These are phyloP conservation scores for Taphrina wiesneri DNA, from an alignment of 1,139 yeast species.

Conservation along the genomic window DNA sequence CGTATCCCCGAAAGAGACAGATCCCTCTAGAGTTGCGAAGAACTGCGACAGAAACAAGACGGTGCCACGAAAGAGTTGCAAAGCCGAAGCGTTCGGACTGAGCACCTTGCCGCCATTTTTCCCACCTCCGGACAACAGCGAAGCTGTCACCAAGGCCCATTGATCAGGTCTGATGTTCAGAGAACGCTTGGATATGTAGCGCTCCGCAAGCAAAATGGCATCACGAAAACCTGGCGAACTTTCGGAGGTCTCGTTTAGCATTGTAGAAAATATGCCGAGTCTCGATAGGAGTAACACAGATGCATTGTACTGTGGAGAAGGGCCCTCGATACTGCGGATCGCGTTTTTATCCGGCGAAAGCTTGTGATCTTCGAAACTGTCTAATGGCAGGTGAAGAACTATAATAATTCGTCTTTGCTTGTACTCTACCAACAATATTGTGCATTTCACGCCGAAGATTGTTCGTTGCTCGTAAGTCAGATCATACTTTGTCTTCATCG, in stretches of 20 bases:
- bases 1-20: not conserved
- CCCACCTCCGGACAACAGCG: conserved; percentile 15
- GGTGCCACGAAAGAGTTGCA: conserved; percentile 18
- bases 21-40: not conserved
- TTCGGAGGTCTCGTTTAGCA: not conserved
- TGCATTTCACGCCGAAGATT: not conserved
- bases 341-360: conserved; percentile 46
- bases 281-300: not conserved
- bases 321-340: conserved; percentile 36
- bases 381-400: conserved; percentile 54
- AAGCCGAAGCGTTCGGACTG: conserved; percentile 14
- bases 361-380: conserved; percentile 50
- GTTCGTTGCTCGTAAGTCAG: not conserved
- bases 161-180: conserved; percentile 24
- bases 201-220: conserved; percentile 7
- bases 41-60: conserved; percentile 14
- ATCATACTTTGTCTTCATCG: conserved; percentile 49
- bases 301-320: conserved; percentile 39
- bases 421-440: not conserved
- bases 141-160: conserved; percentile 11
- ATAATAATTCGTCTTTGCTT: conserved; percentile 46
- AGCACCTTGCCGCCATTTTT: conserved; percentile 21
- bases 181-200: conserved; percentile 33
- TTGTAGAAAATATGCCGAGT: not conserved
- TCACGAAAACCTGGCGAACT: conserved; percentile 4